Evolutionary conservation across 2,329 filamentous ascomycete genomes (phyloP), one percentile per base, ranked within the genome.

Genomic region (Penicillium sp.): DNA sequence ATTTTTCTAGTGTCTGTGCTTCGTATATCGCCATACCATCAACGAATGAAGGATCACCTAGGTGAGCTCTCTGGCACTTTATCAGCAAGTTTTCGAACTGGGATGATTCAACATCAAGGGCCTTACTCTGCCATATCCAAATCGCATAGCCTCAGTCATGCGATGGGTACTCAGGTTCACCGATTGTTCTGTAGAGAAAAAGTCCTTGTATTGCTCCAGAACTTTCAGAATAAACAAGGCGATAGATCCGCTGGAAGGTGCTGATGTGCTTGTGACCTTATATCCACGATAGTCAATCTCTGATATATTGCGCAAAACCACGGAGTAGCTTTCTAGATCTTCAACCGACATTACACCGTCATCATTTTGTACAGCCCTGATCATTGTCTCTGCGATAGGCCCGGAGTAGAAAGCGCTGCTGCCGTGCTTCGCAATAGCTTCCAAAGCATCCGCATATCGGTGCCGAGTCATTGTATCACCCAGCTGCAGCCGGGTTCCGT

Each of bases 121-220:
- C n/a, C 63, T 31, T 58, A 76, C 75, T 67, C 78, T 70, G 28
- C 87, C 91, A 69, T 97, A 97, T 3, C 85, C 91, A 71, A 95
- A 97, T n/a, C 91, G 84, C 77, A 96, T 91, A 13, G 92, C 89
- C 78, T 97, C 93, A 67, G 91, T 85, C 60, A 96, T 82, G 13
- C 90, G 85, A 73, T 97, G 93, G 1, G 87, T 87, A 33, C 87
- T 91, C 0, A 94, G 76, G 61, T 90, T 87, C 18, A 82, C 62
- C 3, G 72, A 75, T n/a, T n/a, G n/a, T 39, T 83, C 75, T 1
- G 80, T 72, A 9, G 84, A 75, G n/a, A 84, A 86, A 45, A 93
- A 86, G 28, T 76, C 71, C 0, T 83, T 75, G 66, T 91, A 95
- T 18, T 89, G 88, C n/a, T 37, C 34, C 5, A 37, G n/a, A 11